Evolutionary conservation across 768 basidiomycete species (phyloP).

Genomic region (Saitozyma sp.): DNA sequence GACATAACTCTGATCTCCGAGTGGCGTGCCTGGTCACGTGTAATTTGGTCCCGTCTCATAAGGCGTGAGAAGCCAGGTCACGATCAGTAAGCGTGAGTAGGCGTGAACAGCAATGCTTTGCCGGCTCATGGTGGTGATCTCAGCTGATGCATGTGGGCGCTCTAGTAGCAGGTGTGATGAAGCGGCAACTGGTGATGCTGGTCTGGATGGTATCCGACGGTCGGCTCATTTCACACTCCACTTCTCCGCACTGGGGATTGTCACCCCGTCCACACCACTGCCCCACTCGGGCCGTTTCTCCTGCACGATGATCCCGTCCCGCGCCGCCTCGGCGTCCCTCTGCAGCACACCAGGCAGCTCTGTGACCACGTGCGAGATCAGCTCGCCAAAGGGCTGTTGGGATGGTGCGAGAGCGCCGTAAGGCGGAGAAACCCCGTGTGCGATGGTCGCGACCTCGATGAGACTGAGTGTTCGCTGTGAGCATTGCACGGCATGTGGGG

Average conservation of each 20-base stretch:
- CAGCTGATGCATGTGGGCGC: no score
- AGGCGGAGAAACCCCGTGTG: constrained; percentile 58
- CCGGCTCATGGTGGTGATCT: no score
- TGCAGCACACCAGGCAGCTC: constrained; percentile 27
- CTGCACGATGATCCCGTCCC: not conserved
- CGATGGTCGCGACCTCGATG: constrained; percentile 68
- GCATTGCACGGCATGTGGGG: no score
- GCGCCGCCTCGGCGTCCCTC: constrained; percentile 8
- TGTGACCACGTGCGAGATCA: constrained; percentile 31
- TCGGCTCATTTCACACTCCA: constrained; percentile 5
- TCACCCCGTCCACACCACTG: constrained; percentile 6
- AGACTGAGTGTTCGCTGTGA: constrained; percentile 57
- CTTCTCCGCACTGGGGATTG: constrained; percentile 7
- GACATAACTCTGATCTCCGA: no score
- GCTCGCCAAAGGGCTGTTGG: constrained; percentile 53
- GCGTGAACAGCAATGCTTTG: no score
- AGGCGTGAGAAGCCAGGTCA: no score
- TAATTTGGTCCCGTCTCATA: no score
- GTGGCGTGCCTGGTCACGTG: no score
- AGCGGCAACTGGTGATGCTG: no score
- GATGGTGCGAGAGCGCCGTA: constrained; percentile 65
- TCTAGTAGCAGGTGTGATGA: no score
- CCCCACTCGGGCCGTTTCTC: constrained; percentile 10
- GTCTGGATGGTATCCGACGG: no score
- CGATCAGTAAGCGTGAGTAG: no score